phyloP scores from a whole-genome alignment of 768 basidiomycete genomes.

The Phallus indusiatus region DNA sequence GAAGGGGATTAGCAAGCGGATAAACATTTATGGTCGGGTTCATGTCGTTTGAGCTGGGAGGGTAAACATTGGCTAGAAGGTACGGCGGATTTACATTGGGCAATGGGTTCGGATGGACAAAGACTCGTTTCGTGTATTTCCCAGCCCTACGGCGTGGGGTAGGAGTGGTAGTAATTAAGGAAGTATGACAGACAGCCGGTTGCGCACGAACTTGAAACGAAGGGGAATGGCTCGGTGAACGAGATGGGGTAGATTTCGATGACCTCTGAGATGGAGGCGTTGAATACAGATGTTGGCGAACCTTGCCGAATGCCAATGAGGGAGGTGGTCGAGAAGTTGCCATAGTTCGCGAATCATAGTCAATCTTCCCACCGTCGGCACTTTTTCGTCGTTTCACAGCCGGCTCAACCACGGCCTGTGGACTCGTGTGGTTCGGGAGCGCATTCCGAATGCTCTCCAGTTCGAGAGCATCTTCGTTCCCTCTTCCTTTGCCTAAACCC shows the following conservation, averaged over 20 bases:
- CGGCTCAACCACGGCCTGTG: background rate
- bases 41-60: background rate
- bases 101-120: constrained; percentile 31
- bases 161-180: constrained; percentile 8
- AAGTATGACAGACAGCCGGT: constrained; percentile 9
- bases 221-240: constrained; percentile 2
- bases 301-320: background rate
- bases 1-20: background rate
- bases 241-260: constrained; percentile 8
- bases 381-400: background rate
- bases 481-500: background rate
- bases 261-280: constrained; percentile 10
- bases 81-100: background rate
- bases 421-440: background rate
- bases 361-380: background rate
- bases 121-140: constrained; percentile 69
- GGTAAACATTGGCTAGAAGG: background rate
- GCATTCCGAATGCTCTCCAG: background rate
- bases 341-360: background rate
- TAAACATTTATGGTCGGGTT: background rate
- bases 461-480: background rate
- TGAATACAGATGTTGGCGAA: constrained; percentile 14
- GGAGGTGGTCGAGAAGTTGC: background rate
- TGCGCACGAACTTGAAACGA: constrained; percentile 12
- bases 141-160: constrained; percentile 56